These are phyloP conservation scores for Xylaria sp. DNA, from an alignment of 2,329 filamentous ascomycete genomes.

Conservation along the genomic window DNA sequence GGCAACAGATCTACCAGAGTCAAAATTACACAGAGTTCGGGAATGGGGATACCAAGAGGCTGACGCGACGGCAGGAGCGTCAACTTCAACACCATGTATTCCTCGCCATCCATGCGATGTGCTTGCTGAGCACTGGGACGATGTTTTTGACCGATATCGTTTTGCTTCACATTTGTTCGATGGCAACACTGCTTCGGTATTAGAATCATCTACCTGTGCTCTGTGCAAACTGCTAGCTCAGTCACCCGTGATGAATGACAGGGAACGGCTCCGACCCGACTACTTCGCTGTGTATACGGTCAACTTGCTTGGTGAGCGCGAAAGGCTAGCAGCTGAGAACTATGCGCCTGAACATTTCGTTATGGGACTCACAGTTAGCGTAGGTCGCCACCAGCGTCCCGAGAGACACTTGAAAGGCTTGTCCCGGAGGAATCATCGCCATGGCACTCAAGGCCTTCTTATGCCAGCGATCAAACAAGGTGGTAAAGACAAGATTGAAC, in stretches of 20 bases:
- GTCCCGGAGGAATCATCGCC: conserved; percentile 15
- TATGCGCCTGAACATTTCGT: conserved; percentile 5
- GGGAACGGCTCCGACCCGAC: neutral
- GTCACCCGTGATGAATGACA: neutral
- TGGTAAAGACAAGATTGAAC: neutral
- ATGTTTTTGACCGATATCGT: conserved; percentile 17
- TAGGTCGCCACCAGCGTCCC: neutral
- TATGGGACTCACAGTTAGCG: conserved; percentile 15
- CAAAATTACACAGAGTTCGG: neutral
- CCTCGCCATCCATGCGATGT: conserved; percentile 18
- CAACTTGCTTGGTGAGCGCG: conserved; percentile 23
- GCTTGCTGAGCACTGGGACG: conserved; percentile 22
- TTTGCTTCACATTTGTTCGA: conserved; percentile 22
- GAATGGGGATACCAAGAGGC: neutral
- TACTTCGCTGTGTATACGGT: conserved; percentile 11
- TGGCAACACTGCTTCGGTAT: neutral
- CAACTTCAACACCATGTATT: neutral
- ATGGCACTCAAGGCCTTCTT: conserved; percentile 15
- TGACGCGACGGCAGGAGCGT: neutral
- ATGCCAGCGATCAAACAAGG: conserved; percentile 10
- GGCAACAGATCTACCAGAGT: conserved; percentile 13
- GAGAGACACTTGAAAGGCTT: conserved; percentile 8
- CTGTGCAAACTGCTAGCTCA: conserved; percentile 13
- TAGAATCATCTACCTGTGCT: neutral
- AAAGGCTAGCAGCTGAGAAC: conserved; percentile 5